Conservation (phyloP, 2,329 filamentous ascomycete genomes). For the Mycocentrospora acerina region DNA sequence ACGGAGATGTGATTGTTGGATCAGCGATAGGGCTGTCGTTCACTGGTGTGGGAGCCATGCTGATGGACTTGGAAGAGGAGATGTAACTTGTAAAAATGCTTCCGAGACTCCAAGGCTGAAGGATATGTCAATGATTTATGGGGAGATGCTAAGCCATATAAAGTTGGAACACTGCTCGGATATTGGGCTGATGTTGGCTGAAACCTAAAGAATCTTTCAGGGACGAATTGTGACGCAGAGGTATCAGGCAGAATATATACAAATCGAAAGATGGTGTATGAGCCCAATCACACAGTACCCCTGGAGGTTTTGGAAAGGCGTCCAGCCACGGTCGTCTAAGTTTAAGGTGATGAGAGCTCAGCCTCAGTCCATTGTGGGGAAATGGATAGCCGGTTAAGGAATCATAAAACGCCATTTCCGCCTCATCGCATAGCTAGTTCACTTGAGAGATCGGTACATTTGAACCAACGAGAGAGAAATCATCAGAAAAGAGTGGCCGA, state of each 20-base stretch:
- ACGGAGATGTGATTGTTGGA: slow-evolving; percentile 3
- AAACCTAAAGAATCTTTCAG: slow-evolving; percentile 9
- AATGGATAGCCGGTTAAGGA: slow-evolving; percentile 15
- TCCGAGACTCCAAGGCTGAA: slow-evolving; percentile 7
- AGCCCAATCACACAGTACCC: too few species aligned
- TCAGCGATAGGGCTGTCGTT: slow-evolving; percentile 12
- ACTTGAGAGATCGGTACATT: slow-evolving; percentile 8
- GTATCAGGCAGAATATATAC: slow-evolving; percentile 30
- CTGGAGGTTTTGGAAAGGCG: slow-evolving; percentile 24
- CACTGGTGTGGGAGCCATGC: slow-evolving; percentile 31
- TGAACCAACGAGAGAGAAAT: slow-evolving; percentile 17
- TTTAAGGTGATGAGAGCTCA: slow-evolving; percentile 24
- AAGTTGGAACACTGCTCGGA: slow-evolving; percentile 17
- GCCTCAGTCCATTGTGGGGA: slow-evolving; percentile 29
- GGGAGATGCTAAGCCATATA: slow-evolving; percentile 16
- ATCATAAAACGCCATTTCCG: slow-evolving; percentile 14
- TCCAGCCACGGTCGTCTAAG: slow-evolving; percentile 23
- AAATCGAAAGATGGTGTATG: too few species aligned
- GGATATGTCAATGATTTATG: slow-evolving; percentile 10
- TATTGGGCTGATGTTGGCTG: slow-evolving; percentile 11
- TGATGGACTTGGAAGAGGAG: not conserved
- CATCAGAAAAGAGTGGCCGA: slow-evolving; percentile 1
- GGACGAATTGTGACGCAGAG: slow-evolving; percentile 9
- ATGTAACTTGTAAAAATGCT: not conserved
- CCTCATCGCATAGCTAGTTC: slow-evolving; percentile 11